These are phyloP conservation scores for Saturnispora sanitii DNA, from an alignment of 805 yeast species.

Conservation along the genomic window DNA sequence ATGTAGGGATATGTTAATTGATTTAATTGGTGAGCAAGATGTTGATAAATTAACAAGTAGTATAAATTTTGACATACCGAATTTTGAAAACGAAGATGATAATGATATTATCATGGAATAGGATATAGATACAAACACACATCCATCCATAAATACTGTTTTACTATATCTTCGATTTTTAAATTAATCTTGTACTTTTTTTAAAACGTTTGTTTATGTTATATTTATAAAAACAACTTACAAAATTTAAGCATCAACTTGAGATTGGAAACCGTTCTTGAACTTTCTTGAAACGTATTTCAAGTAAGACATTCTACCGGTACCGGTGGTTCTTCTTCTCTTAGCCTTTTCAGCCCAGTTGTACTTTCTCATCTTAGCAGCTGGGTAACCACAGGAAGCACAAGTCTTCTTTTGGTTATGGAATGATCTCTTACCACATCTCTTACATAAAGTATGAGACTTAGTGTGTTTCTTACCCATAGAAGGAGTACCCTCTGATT, in stretches of 20 bases:
- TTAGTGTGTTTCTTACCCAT: constrained; percentile 99
- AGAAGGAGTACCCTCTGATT: constrained; percentile 97
- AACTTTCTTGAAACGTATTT: constrained; percentile 96
- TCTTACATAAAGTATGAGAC: constrained; percentile 97
- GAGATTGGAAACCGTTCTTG: constrained; percentile 96
- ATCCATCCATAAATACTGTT: background rate
- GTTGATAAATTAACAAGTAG: constrained; percentile 65
- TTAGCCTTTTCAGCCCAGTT: constrained; percentile 99
- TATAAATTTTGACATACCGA: constrained; percentile 37
- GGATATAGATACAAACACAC: background rate
- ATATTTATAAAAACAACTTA: constrained; percentile 1
- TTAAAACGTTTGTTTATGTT: background rate
- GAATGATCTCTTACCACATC: constrained; percentile 99
- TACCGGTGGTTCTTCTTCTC: constrained; percentile 99
- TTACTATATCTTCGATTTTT: too few relatives aligned
- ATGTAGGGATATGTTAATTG: constrained; percentile 61
- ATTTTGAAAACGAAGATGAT: constrained; percentile 17
- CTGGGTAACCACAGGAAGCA: constrained; percentile 98
- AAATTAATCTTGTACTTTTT: background rate
- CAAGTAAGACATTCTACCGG: constrained; percentile 98
- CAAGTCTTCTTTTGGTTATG: constrained; percentile 99
- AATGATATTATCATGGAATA: constrained; percentile 12
- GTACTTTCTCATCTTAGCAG: constrained; percentile 96
- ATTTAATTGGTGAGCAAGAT: constrained; percentile 63
- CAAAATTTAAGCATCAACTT: constrained; percentile 14